Base-by-base conservation (phyloP, 2,329 filamentous ascomycete genomes). In the Lecanicillium sp. region DNA sequence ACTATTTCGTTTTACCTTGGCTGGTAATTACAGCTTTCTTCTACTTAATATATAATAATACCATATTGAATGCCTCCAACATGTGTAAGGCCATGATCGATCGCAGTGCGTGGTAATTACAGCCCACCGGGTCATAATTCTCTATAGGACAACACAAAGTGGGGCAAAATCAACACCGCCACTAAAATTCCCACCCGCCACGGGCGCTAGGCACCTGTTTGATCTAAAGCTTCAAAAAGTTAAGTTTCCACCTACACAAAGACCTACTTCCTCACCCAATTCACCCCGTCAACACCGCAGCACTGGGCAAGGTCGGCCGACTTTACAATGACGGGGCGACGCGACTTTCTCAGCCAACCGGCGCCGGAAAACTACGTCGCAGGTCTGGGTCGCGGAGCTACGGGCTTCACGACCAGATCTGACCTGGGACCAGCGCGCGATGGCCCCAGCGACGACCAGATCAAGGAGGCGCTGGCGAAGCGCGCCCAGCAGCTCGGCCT, bases 381-480 rank as follows among this genome's bases (percentile, higher is more conserved):
- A 47, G 92, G 92, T 76, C 81, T 98, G 46, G 92, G 92, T 65
- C 85, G 94, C 73, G 92, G 92, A 66, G 94, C 94, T 17, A 98
- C 92, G 7, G 92, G 94, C 44, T 98, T 98, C 68, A 97, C 92
- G 13, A 98, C 92, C 29, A 81, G 94, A 54, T 97, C 90, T 41
- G 92, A 98, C 74, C 72, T 98, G 42, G 92, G 94, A 42, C 92
- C 94, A 36, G 90, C 90, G 43, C 79, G 90, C 53, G 90, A 96
- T 68, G 92, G 92, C 13, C 92, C 92, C 35, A 95, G 86, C 44
- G 90, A 96, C 54, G 92, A 98, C 59, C 90, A 97, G 65, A 96
- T 98, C 66, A 96, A 97, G 62, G 92, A 95, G 61, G 89, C 87
- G 45, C 83, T 98, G 51, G 89, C 89, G 35, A 96, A 96, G 64